Evolutionary conservation across 2,329 filamentous ascomycete species (phyloP), one percentile per base, ranked within the genome.

Genomic region (Diaporthe sp.): DNA sequence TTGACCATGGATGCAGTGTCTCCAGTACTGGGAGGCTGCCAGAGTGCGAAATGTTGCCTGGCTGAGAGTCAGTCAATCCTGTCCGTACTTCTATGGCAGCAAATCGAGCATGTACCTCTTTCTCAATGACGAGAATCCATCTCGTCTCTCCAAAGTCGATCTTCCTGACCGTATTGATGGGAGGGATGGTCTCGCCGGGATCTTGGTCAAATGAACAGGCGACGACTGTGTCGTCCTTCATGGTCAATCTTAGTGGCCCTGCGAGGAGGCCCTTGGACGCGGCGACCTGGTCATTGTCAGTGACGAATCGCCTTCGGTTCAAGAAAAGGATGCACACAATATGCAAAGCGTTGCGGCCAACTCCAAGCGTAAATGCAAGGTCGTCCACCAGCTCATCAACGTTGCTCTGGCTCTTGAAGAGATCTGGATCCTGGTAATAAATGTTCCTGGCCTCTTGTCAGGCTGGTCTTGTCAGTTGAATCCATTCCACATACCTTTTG

Each of bases 91-190:
- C 3, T 9, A 44, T 12, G 37, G 12, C 19, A 31, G 15, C 28
- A n/a, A 3, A 13, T 13, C n/a, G 13, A 3, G 5, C 25, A 74
- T 82, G 75, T 78, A 91, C 93, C 86, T 97, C 94, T 84, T 97
- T 96, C 81, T 97, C 94, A 71, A 96, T 89, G 0, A 96, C 89
- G 0, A 96, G 84, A 58, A 96, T 85, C 93, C 93, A 95, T 72
- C 85, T 85, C 2, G 89, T 83, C 1, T 80, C 76, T 0, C 82
- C 81, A n/a, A 92, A 82, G 53, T 91, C 83, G 1, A 94, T 79
- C 3, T 80, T 81, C 0, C 87, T 83, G 17, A 92, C 85, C 0
- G 88, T 86, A 68, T 84, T 85, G 3, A 87, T 78, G 9, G 85
- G 84, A 0, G 94, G 93, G 12, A 96, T 86, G 0, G 93, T 84